phyloP scores from a whole-genome alignment of 225 moss, liverwort and hornwort genomes.

The Bryum argenteum region DNA sequence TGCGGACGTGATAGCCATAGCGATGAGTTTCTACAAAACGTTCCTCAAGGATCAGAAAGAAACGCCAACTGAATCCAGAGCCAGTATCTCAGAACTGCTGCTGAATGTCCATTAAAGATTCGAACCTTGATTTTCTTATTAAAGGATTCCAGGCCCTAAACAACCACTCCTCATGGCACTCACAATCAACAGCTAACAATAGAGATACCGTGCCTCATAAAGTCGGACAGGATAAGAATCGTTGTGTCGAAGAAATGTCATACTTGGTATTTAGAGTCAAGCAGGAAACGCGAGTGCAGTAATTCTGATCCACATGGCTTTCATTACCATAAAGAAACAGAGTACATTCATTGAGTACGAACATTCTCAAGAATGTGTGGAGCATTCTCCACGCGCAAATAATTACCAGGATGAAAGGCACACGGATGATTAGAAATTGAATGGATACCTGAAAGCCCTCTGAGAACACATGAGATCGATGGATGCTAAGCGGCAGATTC shows the following conservation, averaged over 20 bases:
- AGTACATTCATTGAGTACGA: not conserved
- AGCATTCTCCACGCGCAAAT: not conserved
- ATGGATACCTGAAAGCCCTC: not conserved
- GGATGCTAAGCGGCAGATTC: constrained; percentile 21
- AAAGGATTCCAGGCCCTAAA: not conserved
- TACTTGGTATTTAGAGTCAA: not conserved
- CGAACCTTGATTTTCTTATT: not conserved
- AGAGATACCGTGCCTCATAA: not conserved
- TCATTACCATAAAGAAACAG: not conserved
- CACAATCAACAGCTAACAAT: not conserved
- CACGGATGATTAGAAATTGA: not conserved
- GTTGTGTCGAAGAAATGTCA: not conserved
- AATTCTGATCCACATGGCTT: not conserved
- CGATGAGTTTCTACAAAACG: not conserved
- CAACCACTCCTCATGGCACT: not conserved
- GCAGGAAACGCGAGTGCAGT: not conserved
- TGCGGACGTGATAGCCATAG: not conserved
- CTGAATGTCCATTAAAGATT: not conserved
- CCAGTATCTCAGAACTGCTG: not conserved
- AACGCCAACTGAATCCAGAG: not conserved
- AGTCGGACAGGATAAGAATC: not conserved
- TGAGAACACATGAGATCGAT: not conserved
- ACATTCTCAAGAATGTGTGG: no score
- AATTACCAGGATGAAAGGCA: not conserved
- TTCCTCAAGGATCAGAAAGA: constrained; percentile 2